Base-by-base conservation (phyloP, 129 eudicot species). In the Flaveria trinervia region DNA sequence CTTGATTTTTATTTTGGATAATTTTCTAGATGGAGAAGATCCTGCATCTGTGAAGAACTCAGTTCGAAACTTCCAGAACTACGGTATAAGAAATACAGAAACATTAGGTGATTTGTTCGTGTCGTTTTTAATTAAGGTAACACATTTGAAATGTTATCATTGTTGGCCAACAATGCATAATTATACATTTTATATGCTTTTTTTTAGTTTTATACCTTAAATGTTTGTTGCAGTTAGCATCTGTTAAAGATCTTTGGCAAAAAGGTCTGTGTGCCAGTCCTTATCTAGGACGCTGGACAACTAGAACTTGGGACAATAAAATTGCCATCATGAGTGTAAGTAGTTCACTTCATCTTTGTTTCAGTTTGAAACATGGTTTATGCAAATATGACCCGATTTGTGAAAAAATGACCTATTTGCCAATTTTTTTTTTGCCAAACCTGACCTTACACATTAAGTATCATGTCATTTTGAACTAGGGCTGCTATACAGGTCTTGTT, bases 201-300 rank as follows among this genome's bases (percentile, higher is more conserved):
- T 60, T 49, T 72, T 49, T 44, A 23, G 72, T 22, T 72, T 45
- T 30, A 39, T 72, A 57, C n/a, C 28, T 8, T 84, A 36, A 36
- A 36, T 36, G 41, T 4, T 36, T 36, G 1, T 36, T 36, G 84
- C 92, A 95, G 99, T 74, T 95, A 54, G 80, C 89, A 67, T 89
- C 97, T 3, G 90, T 95, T 51, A 86, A 86, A 83, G 83, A 72
- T 74, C 94, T 91, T 18, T 95, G 99, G 99, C 44, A 83, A 15
- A 85, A 83, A 85, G 99, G 99, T 71, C 88, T 95, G 15, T 95
- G 99, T 73, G 99, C 89, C 17, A 89, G 99, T 75, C 77, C 90
- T 2, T 91, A 81, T 76, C 80, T 77, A 68, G 99, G 87, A 76
- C 87, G 89, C 5, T 95, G 99, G 99, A 86, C 70, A 68, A 88